Evolutionary conservation across 2,329 filamentous ascomycete genomes (phyloP).

Genomic region (Aspergillus hortae): DNA sequence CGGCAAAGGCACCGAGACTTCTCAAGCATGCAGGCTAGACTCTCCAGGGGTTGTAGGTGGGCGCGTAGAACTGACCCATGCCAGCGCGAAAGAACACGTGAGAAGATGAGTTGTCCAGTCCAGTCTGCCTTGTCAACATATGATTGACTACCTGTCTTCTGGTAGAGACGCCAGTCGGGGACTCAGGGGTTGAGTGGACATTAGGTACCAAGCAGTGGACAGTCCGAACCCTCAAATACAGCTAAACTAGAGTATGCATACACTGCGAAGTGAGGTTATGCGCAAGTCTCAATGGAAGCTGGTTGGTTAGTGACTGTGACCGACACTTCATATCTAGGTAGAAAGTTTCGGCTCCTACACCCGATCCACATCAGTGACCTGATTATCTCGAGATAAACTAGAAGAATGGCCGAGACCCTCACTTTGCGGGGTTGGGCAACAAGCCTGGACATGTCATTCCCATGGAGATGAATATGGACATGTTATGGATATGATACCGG

Average conservation of each 20-base stretch:
- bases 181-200: not conserved
- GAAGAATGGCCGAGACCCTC: slow-evolving; percentile 2
- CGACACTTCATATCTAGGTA: not conserved
- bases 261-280: not conserved
- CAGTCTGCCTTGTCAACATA: not conserved
- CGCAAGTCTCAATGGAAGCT: not conserved
- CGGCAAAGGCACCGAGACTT: too few relatives aligned
- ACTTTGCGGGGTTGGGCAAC: slow-evolving; percentile 22
- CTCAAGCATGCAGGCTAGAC: too few relatives aligned
- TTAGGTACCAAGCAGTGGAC: slow-evolving; percentile 2
- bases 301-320: not conserved
- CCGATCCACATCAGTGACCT: not conserved
- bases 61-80: not conserved
- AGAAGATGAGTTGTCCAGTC: not conserved
- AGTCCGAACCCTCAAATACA: not conserved
- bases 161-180: not conserved
- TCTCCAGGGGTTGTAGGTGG: too few relatives aligned
- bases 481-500: not conserved
- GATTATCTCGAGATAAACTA: not conserved
- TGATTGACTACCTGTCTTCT: slow-evolving; percentile 1
- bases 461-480: not conserved
- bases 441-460: slow-evolving; percentile 3
- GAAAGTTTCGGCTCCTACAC: not conserved
- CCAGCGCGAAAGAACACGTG: not conserved
- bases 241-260: not conserved